Base-by-base conservation (phyloP, 805 yeast genomes). In the Kluyveromyces wickerhamii region DNA sequence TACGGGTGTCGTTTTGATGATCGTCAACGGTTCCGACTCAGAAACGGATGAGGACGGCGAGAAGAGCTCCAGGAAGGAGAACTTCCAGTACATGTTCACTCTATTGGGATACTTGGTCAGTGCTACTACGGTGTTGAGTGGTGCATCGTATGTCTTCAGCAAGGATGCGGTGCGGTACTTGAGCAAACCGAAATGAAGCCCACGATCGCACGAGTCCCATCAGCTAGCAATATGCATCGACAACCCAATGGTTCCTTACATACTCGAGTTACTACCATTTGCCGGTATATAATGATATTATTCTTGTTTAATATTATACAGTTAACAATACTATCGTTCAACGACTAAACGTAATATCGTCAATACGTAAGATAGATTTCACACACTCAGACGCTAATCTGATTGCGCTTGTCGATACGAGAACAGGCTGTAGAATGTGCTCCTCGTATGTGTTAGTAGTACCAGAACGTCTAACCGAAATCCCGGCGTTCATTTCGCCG, bases 311-410 rank as follows among this genome's bases (percentile, higher is more conserved):
- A n/a, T n/a, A n/a, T n/a, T n/a, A n/a, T n/a, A n/a, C n/a, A n/a
- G n/a, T n/a, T n/a, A n/a, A 15, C 20, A 14, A 8, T 15, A 16
- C 4, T 17, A 27, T 27, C 11, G 14, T 22, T 58, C 66, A 83
- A 59, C 95, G 76, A 60, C 94, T 79, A 58, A 92, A 85, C 26
- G 95, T 83, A 51, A 92, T 94, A 61, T 94, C 99, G 62, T 92
- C 99, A 52, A 92, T 92, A 63, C 98, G 80, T 59, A 92, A 70
- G 45, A 92, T 87, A 29, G 95, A 82, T 66, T 92, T 94, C 39
- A 89, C 97, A 46, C 95, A 83, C 67, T 92, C 99, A 14, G 96
- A 80, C 21, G 97, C 96, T 49, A 92, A 72, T 10, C 94, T 78
- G 38, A 92, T 79, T 32, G 97, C 96, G 61, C 95, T 84, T 13